Conservation (phyloP, 768 basidiomycete genomes). For the Saitozyma podzolica region DNA sequence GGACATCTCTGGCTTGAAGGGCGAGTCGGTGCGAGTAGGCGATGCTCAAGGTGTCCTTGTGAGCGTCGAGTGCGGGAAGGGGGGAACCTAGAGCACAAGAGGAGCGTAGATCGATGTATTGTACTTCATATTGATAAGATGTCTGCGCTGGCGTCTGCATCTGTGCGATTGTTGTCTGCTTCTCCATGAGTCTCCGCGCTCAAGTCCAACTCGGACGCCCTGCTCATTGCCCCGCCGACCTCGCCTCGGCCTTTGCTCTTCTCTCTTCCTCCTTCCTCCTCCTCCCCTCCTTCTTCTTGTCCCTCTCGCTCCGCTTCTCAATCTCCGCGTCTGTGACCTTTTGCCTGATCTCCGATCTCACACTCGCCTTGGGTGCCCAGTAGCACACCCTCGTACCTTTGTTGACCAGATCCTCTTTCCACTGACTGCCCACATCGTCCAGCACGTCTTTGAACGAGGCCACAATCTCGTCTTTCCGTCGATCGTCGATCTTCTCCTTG, state of each 20-base stretch:
- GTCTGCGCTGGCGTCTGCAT: too few species aligned
- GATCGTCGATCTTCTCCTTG: conserved; percentile 20
- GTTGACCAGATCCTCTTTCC: conserved; percentile 36
- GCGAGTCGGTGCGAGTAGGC: conserved; percentile 60
- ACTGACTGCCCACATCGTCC: conserved; percentile 28
- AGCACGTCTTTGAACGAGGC: conserved; percentile 34
- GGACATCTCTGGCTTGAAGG: conserved; percentile 38
- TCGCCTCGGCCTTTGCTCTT: conserved; percentile 1
- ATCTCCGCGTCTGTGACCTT: conserved; percentile 32
- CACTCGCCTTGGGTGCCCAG: conserved; percentile 19
- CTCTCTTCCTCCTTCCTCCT: conserved; percentile 28
- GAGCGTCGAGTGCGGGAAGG: conserved; percentile 58
- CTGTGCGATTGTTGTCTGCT: too few species aligned
- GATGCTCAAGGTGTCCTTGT: conserved; percentile 61
- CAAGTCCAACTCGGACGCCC: too few species aligned
- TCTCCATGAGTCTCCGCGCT: too few species aligned
- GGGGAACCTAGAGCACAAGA: conserved; percentile 21
- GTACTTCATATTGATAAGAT: too few species aligned
- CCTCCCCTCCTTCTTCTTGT: conserved; percentile 40
- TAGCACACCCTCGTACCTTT: conserved; percentile 27
- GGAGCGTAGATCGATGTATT: not conserved
- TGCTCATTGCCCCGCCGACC: not conserved
- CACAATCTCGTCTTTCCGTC: conserved; percentile 34
- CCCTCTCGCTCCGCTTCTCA: conserved; percentile 40
- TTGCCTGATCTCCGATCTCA: conserved; percentile 31